Base-by-base conservation (phyloP, 2,329 filamentous ascomycete genomes). In the Berkeleyomyces rouxiae region DNA sequence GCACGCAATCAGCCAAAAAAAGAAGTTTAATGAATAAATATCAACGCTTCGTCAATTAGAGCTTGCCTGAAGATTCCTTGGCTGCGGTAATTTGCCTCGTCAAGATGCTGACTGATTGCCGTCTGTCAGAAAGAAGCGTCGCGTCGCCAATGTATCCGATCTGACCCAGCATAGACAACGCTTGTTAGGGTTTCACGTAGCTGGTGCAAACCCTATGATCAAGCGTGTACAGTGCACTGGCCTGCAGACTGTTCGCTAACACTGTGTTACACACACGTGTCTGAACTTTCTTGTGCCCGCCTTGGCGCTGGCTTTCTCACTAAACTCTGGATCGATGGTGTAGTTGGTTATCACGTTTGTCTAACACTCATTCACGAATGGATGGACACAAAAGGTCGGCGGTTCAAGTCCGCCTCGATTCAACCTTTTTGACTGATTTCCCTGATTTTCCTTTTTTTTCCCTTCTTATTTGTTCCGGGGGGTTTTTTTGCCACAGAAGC, bases 311-410 rank as follows among this genome's bases (percentile, higher is more conserved):
- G 2, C 2, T 51, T 23, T 10, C 1, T 2, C 40, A 44, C 4
- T 16, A 59, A 58, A n/a, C 36, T n/a, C 3, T 42, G 57, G 57
- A 59, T 59, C 57, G 57, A 59, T 59, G 57, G 57, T 59, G 57
- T 59, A 59, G 57, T 46, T 59, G 57, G 47, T 51, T 51, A 51
- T 23, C 23, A 23, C 23, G 23, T 23, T 23, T 23, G 23, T 23
- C 23, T 23, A 23, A 23, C 23, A 23, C 23, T 23, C 23, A 23
- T 23, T 23, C 23, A 23, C 23, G 23, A 23, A 23, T 23, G 23
- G 23, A 23, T 23, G 23, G 23, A 23, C 23, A 23, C 23, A 23
- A 23, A 23, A 23, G 23, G 23, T 23, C 23, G 23, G 23, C 23
- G 23, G 23, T 23, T 23, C 23, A 23, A 58, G 55, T 58, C 55